Evolutionary conservation across 352 stramenopile species (phyloP), one percentile per base, ranked within the genome.

Genomic region (Pythium rishiriense): DNA sequence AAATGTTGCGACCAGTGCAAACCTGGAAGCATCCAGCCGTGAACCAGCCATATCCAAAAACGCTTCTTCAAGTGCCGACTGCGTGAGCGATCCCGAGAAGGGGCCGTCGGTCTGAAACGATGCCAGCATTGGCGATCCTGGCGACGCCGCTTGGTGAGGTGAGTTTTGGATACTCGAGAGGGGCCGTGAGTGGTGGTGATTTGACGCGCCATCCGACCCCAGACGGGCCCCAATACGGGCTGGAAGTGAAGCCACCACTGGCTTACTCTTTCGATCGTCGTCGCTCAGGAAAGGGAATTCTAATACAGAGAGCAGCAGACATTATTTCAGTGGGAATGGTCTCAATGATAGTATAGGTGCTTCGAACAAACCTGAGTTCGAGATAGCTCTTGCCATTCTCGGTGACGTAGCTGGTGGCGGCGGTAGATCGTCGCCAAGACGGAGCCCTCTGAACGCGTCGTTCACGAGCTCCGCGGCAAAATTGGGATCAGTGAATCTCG

Each of bases 11-110:
- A 28, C n/a, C n/a, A n/a, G n/a, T n/a, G n/a, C 15, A 51, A 64
- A 84, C 78, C 68, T 91, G 14, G 85, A 91, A 37, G 81, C 69
- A 39, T 94, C 85, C 35, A 94, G 67, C 3, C 81, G 79, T 0
- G 85, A 94, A 21, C 85, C 85, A 3, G 86, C 85, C 81, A 95
- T 90, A 49, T 95, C 86, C 26, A 95, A 68, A 49, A 95, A 93
- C 11, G 86, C 86, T 11, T 95, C 86, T 72, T 91, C 86, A 24
- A 95, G 70, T 14, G 84, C 84, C 5, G 86, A 95, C 55, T 93
- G 86, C 1, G 83, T 95, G 19, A 95, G 58, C 9, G 84, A 95
- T 21, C 66, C 73, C 17, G 70, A 70, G 55, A 93, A 91, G 6
- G 78, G 77, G 26, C 82, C 81, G 31, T 87, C 76, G 7, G 71